Percentiles rank a stretch among this genome's conserved stretches.
phyloP scores from a whole-genome alignment of 805 yeast genomes.

The Yarrowia yakushimensis region DNA sequence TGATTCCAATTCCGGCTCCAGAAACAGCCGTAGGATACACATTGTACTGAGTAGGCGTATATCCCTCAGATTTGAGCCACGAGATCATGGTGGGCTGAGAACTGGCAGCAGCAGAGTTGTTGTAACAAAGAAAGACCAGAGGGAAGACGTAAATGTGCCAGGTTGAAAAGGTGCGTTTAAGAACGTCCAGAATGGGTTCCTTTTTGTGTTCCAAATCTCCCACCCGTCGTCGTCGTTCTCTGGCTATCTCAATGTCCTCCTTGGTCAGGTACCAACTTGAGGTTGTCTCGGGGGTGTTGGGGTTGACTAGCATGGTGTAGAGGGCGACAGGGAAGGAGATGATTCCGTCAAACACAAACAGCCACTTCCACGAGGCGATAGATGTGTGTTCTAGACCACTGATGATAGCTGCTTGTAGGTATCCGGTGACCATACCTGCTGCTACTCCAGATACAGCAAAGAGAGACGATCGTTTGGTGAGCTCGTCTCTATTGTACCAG shows the following conservation, averaged over 20 bases:
- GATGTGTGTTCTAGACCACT: not conserved
- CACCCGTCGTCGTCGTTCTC: not conserved
- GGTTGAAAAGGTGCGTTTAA: not conserved
- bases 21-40: constrained; percentile 6
- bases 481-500: constrained; percentile 41
- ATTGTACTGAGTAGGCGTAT: constrained; percentile 5
- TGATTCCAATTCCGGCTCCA: constrained; percentile 1
- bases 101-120: constrained; percentile 4
- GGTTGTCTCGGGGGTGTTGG: constrained; percentile 5
- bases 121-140: constrained; percentile 1
- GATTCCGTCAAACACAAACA: constrained; percentile 13
- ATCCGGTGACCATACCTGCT: not conserved
- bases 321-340: constrained; percentile 10
- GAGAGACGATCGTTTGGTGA: not conserved
- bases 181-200: not conserved
- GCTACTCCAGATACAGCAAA: constrained; percentile 10
- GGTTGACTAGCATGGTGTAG: constrained; percentile 9
- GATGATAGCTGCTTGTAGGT: not conserved
- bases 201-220: constrained; percentile 5
- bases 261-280: not conserved
- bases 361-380: constrained; percentile 13
- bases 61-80: constrained; percentile 2
- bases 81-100: constrained; percentile 13
- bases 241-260: not conserved
- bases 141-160: constrained; percentile 21